Conservation (phyloP, 768 basidiomycete genomes). For the Lactifluus hygrophoroides region DNA sequence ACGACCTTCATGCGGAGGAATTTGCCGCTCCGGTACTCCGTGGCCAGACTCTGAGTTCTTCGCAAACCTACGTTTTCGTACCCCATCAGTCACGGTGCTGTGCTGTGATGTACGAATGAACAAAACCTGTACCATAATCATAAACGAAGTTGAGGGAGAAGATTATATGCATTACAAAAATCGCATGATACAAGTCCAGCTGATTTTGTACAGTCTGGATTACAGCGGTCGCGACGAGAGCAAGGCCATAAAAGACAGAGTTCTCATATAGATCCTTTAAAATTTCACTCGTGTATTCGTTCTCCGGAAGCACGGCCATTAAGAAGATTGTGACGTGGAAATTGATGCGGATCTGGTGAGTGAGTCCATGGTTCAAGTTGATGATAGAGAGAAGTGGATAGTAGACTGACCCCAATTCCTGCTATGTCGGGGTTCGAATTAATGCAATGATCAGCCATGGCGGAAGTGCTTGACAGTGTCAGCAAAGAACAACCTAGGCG, state of each 20-base stretch:
- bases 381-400: neutral
- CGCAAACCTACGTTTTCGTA: too few relatives aligned
- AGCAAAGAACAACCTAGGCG: too few relatives aligned
- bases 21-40: too few relatives aligned
- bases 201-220: neutral
- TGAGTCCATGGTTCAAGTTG: neutral
- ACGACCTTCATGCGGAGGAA: too few relatives aligned
- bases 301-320: neutral
- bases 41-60: too few relatives aligned
- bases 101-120: too few relatives aligned
- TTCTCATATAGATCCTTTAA: conserved; percentile 3
- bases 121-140: neutral
- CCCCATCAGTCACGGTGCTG: too few relatives aligned
- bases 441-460: neutral
- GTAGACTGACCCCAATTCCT: conserved; percentile 10
- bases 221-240: conserved; percentile 2
- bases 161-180: conserved; percentile 9
- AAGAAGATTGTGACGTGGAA: conserved; percentile 11
- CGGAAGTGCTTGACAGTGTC: too few relatives aligned
- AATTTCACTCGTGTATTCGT: neutral
- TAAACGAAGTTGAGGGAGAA: conserved; percentile 1
- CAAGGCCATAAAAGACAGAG: neutral
- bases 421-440: neutral
- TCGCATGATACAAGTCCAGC: conserved; percentile 12
- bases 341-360: conserved; percentile 3